phyloP scores from a whole-genome alignment of 495 filamentous ascomycete species.

The Clohesyomyces aquaticus region DNA sequence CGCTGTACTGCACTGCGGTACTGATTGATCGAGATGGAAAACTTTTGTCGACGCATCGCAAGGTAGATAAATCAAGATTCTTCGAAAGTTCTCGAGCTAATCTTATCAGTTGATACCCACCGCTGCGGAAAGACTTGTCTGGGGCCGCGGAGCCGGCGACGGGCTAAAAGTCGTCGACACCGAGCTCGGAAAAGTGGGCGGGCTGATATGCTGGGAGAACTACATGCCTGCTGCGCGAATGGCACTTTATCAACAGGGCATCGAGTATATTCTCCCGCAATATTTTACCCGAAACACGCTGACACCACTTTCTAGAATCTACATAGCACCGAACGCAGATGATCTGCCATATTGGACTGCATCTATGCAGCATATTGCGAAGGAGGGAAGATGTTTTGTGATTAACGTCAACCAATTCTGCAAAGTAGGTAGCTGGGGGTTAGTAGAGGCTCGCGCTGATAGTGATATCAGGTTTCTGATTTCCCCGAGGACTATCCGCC shows the following conservation, averaged over 20 bases:
- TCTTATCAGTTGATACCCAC: slow-evolving; percentile 49
- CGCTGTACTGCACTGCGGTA: slow-evolving; percentile 49
- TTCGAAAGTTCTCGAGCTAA: slow-evolving; percentile 1
- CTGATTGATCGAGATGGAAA: slow-evolving; percentile 47
- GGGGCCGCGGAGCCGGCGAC: slow-evolving; percentile 51
- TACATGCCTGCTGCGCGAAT: slow-evolving; percentile 53
- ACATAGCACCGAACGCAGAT: slow-evolving; percentile 51
- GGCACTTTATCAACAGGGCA: slow-evolving; percentile 51
- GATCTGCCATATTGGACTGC: slow-evolving; percentile 50
- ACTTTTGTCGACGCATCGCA: slow-evolving; percentile 48
- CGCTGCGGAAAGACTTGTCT: slow-evolving; percentile 49
- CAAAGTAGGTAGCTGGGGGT: too few species aligned
- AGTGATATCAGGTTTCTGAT: too few species aligned
- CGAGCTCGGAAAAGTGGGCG: slow-evolving; percentile 51
- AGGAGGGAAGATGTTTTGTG: slow-evolving; percentile 52
- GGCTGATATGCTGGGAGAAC: slow-evolving; percentile 54
- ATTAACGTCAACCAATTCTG: slow-evolving; percentile 50
- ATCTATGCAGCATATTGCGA: slow-evolving; percentile 54
- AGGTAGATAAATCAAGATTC: slow-evolving; percentile 40
- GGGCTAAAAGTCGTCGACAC: slow-evolving; percentile 50
- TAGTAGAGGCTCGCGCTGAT: too few species aligned
- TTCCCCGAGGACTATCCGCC: slow-evolving; percentile 52
- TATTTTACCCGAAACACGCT: slow-evolving; percentile 3
- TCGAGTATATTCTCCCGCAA: slow-evolving; percentile 44
- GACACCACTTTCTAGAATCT: slow-evolving; percentile 43